These are phyloP conservation scores for Blastobotrys malaysiensis DNA, from an alignment of 1,139 yeast genomes.

Conservation along the genomic window DNA sequence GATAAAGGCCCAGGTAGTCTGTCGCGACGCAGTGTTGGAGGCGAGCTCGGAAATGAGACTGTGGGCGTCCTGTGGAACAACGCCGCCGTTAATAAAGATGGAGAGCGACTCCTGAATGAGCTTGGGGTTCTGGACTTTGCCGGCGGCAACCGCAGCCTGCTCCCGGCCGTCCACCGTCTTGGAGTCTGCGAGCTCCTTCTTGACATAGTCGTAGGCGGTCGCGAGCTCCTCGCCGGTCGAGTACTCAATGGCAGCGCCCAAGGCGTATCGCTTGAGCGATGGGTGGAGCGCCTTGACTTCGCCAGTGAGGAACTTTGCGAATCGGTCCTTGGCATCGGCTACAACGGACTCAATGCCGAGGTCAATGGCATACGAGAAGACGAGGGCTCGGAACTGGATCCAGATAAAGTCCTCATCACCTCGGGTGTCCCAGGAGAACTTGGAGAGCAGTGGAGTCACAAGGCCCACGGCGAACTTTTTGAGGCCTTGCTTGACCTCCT, in stretches of 20 bases:
- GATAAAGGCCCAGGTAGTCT: constrained; percentile 51
- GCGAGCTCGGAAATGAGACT: constrained; percentile 51
- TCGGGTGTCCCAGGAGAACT: constrained; percentile 36
- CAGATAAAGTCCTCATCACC: constrained; percentile 42
- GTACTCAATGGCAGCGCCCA: constrained; percentile 45
- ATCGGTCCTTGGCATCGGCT: constrained; percentile 41
- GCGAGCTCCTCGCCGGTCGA: constrained; percentile 34
- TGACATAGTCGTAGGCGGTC: constrained; percentile 44
- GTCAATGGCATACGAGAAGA: constrained; percentile 50
- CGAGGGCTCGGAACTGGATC: constrained; percentile 46
- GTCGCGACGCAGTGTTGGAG: constrained; percentile 46
- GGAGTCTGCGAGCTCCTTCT: constrained; percentile 50
- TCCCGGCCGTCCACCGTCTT: constrained; percentile 63
- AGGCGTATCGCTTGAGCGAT: constrained; percentile 50
- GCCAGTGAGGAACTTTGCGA: constrained; percentile 36
- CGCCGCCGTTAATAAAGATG: constrained; percentile 37
- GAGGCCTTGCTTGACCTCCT: constrained; percentile 35
- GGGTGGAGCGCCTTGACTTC: constrained; percentile 46
- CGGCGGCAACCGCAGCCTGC: constrained; percentile 56
- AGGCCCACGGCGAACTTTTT: constrained; percentile 40
- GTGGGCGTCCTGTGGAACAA: constrained; percentile 71
- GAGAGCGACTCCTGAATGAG: constrained; percentile 39
- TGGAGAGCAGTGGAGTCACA: constrained; percentile 41
- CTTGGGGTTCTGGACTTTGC: constrained; percentile 42
- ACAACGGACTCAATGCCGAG: constrained; percentile 47